Conservation (phyloP, 768 basidiomycete genomes). For the Lactarius hatsudake region DNA sequence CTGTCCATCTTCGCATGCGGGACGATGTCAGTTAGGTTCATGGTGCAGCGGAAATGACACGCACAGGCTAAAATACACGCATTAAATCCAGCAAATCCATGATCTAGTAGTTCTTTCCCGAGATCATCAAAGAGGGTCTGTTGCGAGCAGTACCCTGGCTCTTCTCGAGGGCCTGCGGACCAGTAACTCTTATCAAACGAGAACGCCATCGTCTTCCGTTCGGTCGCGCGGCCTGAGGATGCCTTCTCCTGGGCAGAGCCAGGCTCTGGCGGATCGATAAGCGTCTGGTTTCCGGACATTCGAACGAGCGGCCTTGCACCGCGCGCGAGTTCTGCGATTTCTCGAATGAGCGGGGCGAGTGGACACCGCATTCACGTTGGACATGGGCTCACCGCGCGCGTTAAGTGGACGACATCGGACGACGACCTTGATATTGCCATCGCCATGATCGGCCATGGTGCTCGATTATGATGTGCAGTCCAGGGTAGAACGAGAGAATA, state of each 20-base stretch:
- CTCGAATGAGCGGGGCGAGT: not conserved
- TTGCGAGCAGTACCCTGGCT: constrained; percentile 89
- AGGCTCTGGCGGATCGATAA: constrained; percentile 83
- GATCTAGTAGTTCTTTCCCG: constrained; percentile 91
- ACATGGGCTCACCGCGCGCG: constrained; percentile 68
- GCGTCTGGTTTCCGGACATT: constrained; percentile 92
- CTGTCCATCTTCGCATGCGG: constrained; percentile 57
- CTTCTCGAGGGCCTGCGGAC: constrained; percentile 89
- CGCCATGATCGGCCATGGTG: constrained; percentile 71
- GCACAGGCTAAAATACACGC: constrained; percentile 98
- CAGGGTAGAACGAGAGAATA: constrained; percentile 3
- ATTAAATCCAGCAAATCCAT: constrained; percentile 95
- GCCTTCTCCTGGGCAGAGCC: constrained; percentile 54
- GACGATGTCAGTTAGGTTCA: constrained; percentile 7
- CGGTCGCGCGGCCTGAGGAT: constrained; percentile 77
- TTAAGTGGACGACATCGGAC: constrained; percentile 97
- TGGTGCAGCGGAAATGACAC: constrained; percentile 38
- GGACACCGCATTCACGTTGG: constrained; percentile 1
- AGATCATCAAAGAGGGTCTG: constrained; percentile 93
- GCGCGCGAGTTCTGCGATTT: constrained; percentile 74
- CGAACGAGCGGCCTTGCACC: constrained; percentile 93
- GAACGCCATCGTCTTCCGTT: constrained; percentile 87
- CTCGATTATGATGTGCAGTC: constrained; percentile 24
- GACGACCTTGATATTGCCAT: constrained; percentile 90
- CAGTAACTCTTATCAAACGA: constrained; percentile 98